phyloP scores from a whole-genome alignment of 139 green algal species.

The Micromonas commoda region DNA sequence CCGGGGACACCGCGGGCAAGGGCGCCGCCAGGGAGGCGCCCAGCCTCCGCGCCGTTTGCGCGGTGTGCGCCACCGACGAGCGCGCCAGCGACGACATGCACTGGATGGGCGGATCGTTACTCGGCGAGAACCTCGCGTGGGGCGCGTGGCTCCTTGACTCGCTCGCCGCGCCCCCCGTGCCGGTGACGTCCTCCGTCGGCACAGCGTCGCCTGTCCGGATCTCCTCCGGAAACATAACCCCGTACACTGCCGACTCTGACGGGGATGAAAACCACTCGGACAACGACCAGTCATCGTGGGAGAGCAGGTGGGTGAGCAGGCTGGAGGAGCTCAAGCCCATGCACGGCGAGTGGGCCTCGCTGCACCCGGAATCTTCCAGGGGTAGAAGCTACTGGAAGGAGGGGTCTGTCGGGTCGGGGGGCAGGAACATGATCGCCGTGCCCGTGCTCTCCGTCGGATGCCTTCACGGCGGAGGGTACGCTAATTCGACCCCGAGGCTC shows the following conservation, averaged over 20 bases:
- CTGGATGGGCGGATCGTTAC: slow-evolving; percentile 17
- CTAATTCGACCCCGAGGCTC: slow-evolving; percentile 14
- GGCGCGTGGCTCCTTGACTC: slow-evolving; percentile 23
- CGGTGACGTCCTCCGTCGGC: neutral
- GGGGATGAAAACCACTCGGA: neutral
- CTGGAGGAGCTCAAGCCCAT: slow-evolving; percentile 19
- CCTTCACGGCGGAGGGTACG: slow-evolving; percentile 19
- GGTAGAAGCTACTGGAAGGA: slow-evolving; percentile 16
- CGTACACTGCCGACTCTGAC: neutral
- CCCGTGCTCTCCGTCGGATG: slow-evolving; percentile 17
- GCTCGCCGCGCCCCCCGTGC: slow-evolving; percentile 19
- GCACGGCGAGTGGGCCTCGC: neutral
- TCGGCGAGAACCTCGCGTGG: slow-evolving; percentile 29
- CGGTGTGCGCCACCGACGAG: slow-evolving; percentile 31
- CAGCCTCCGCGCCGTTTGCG: neutral
- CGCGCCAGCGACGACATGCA: slow-evolving; percentile 33
- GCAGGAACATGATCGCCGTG: neutral
- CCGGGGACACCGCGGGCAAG: neutral
- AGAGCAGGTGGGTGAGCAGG: slow-evolving; percentile 1
- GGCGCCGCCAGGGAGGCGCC: neutral
- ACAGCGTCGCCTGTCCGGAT: too few species aligned
- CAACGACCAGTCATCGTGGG: slow-evolving; percentile 2
- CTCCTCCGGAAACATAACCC: neutral
- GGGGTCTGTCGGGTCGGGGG: neutral
- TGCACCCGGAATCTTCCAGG: neutral